Base-by-base conservation (phyloP, 768 basidiomycete species). In the Vararia minispora region DNA sequence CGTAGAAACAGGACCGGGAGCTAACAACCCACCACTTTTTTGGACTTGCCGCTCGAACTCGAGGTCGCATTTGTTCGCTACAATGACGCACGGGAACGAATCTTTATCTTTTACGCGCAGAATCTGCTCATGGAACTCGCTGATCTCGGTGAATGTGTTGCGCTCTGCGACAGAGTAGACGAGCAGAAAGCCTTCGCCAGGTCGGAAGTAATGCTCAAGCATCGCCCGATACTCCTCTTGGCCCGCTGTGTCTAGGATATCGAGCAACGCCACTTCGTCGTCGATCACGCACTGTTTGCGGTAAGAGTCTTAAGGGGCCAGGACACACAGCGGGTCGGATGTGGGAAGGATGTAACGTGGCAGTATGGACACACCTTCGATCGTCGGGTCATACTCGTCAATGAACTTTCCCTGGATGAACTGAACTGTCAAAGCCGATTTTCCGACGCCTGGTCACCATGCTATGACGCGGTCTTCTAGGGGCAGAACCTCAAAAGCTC, bases 181-280 rank as follows among this genome's bases (percentile, higher is more conserved):
- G 46, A 98, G 78, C 29, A 98, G 74, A 70, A 98, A 98, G 9
- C 92, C 94, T 61, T 98, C 92, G 44, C 94, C 94, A 21, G 91
- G 90, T 36, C 91, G 79, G 91, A 97, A 97, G 66, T 98, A 98
- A 54, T 97, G 94, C 56, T 98, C 94, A 33, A 92, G 81, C 94
- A 98, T 97, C 16, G 94, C 94, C 89, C 88, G 87, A 53, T 97
- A 98, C 68, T 98, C 94, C 60, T 98, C 94, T 60, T 97, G 92
- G 25, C 92, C 92, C 37, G 92, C 92, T 12, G 92, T 97, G 64
- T 95, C 92, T 45, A 98, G 75, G 38, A 98, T 91, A 56, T 98
- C 92, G 41, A 95, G 76, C 35, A 95, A 71, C 14, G 91, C 91
- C n/a, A 95, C 88, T 60, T 97, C 89, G n/a, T 94, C 92, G 61